These are phyloP conservation scores for Hansenula lynferdii DNA, from an alignment of 1,139 yeast genomes.

Conservation along the genomic window DNA sequence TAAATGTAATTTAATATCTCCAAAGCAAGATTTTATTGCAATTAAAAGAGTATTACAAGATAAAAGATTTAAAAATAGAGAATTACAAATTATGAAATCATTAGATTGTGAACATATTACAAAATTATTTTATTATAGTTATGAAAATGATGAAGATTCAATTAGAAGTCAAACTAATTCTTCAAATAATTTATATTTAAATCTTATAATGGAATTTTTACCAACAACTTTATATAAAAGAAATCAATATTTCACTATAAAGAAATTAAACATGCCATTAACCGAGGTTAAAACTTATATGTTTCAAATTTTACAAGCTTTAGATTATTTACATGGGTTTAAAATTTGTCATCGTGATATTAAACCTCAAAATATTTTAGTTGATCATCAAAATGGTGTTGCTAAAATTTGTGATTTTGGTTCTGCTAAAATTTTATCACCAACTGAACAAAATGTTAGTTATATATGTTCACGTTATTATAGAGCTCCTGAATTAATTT, in stretches of 20 bases:
- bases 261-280: constrained; percentile 76
- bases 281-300: constrained; percentile 87
- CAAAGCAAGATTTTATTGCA: constrained; percentile 74
- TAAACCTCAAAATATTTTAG: constrained; percentile 89
- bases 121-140: constrained; percentile 82
- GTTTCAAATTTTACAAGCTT: constrained; percentile 85
- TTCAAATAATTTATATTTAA: constrained; percentile 75
- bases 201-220: constrained; percentile 83
- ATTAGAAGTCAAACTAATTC: constrained; percentile 38
- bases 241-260: constrained; percentile 74
- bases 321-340: constrained; percentile 80
- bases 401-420: constrained; percentile 96
- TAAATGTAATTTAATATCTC: constrained; percentile 74
- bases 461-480: constrained; percentile 96
- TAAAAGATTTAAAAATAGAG: constrained; percentile 92
- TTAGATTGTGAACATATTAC: constrained; percentile 81
- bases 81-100: constrained; percentile 90
- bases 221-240: constrained; percentile 96
- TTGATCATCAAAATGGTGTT: constrained; percentile 79
- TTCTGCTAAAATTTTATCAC: constrained; percentile 90
- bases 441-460: constrained; percentile 90
- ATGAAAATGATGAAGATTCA: constrained; percentile 65
- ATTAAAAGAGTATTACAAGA: constrained; percentile 94
- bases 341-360: constrained; percentile 98
- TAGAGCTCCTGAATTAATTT: constrained; percentile 90